Percentiles rank a stretch among this genome's conserved stretches.
phyloP scores from a whole-genome alignment of 2,329 filamentous ascomycete genomes.

The Stromatinia cepivora region DNA sequence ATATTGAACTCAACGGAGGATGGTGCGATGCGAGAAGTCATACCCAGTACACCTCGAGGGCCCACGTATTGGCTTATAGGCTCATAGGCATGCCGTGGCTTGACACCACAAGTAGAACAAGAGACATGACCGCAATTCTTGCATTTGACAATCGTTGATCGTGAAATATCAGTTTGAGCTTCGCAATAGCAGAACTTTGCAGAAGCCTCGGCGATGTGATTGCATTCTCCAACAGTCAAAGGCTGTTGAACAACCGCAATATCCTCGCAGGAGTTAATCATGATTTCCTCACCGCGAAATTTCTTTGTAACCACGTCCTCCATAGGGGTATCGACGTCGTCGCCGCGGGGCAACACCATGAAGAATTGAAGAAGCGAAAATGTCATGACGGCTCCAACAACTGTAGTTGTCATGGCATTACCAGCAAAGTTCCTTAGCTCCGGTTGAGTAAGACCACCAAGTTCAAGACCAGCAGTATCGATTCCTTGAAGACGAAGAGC shows the following conservation, averaged over 20 bases:
- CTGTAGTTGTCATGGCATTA: slow-evolving; percentile 77
- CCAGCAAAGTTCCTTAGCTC: slow-evolving; percentile 71
- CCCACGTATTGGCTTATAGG: slow-evolving; percentile 43
- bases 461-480: slow-evolving; percentile 59
- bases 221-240: slow-evolving; percentile 26
- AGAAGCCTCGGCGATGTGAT: slow-evolving; percentile 39
- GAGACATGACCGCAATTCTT: slow-evolving; percentile 54
- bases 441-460: slow-evolving; percentile 61
- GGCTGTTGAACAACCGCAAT: slow-evolving; percentile 21
- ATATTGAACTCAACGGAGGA: slow-evolving; percentile 28
- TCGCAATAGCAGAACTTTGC: slow-evolving; percentile 59
- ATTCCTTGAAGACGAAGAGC: slow-evolving; percentile 67
- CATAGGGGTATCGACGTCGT: slow-evolving; percentile 21
- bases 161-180: slow-evolving; percentile 45
- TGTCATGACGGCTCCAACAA: slow-evolving; percentile 64
- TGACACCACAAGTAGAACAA: slow-evolving; percentile 54
- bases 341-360: slow-evolving; percentile 9
- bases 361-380: slow-evolving; percentile 46
- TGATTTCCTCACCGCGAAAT: slow-evolving; percentile 5
- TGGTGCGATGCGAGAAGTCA: slow-evolving; percentile 46
- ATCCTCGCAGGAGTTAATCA: background rate
- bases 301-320: background rate
- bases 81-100: slow-evolving; percentile 47
- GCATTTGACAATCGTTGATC: slow-evolving; percentile 49
- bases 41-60: slow-evolving; percentile 47